phyloP scores from a whole-genome alignment of 2,329 filamentous ascomycete genomes.

The Neodidymelliopsis sp. region DNA sequence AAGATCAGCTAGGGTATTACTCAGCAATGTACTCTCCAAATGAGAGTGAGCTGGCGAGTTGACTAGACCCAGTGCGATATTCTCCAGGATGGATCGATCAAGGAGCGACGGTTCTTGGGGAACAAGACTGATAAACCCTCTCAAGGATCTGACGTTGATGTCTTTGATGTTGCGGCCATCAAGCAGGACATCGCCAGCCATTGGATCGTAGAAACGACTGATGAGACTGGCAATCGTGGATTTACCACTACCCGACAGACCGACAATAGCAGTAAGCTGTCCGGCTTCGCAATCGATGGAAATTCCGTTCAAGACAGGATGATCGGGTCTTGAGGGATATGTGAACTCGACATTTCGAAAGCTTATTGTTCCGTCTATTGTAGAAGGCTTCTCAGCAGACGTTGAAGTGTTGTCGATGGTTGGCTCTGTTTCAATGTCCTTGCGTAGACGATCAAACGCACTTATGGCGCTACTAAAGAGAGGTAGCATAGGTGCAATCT shows the following conservation, averaged over 20 bases:
- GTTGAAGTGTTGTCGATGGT: constrained; percentile 49
- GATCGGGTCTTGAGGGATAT: constrained; percentile 52
- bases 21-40: constrained; percentile 58
- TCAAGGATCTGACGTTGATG: constrained; percentile 47
- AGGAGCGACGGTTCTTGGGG: constrained; percentile 62
- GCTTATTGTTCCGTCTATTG: constrained; percentile 57
- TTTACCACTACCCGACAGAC: constrained; percentile 53
- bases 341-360: constrained; percentile 52
- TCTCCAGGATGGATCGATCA: constrained; percentile 61
- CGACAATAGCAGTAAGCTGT: constrained; percentile 54
- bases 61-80: constrained; percentile 61
- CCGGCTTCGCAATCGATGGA: constrained; percentile 49
- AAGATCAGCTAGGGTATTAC: constrained; percentile 59
- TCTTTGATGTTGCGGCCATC: constrained; percentile 57
- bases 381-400: constrained; percentile 32
- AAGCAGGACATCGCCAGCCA: constrained; percentile 64
- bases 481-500: constrained; percentile 58
- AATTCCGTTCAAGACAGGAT: constrained; percentile 49
- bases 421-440: constrained; percentile 62
- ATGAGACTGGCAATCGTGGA: constrained; percentile 51
- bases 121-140: constrained; percentile 53
- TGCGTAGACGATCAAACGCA: constrained; percentile 65
- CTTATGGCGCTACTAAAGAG: constrained; percentile 58
- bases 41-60: constrained; percentile 50
- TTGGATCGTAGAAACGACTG: constrained; percentile 51